These are phyloP conservation scores for Termitomyces sp. DNA, from an alignment of 768 basidiomycete genomes.

Conservation along the genomic window DNA sequence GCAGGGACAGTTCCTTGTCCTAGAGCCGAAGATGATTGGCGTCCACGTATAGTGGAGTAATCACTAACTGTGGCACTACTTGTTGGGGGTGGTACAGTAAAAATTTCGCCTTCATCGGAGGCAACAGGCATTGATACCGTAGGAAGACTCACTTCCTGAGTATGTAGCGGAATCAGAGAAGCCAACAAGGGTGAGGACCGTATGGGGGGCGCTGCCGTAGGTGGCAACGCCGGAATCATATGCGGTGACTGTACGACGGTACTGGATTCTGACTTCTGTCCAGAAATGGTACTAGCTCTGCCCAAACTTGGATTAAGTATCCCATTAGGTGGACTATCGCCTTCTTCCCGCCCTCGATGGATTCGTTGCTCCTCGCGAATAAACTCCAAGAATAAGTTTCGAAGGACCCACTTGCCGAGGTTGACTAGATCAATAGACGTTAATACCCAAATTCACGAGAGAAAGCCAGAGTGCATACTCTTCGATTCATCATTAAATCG, in stretches of 20 bases:
- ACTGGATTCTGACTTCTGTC: slow-evolving; percentile 18
- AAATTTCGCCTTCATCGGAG: slow-evolving; percentile 26
- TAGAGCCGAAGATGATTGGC: slow-evolving; percentile 39
- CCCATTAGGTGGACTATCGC: slow-evolving; percentile 18
- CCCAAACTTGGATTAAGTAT: slow-evolving; percentile 15
- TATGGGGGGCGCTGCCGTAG: slow-evolving; percentile 34
- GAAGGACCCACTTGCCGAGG: slow-evolving; percentile 85
- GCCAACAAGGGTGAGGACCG: slow-evolving; percentile 52
- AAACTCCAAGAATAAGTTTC: slow-evolving; percentile 80
- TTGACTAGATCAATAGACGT: slow-evolving; percentile 53
- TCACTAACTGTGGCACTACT: slow-evolving; percentile 30
- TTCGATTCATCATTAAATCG: slow-evolving; percentile 74
- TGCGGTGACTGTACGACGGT: slow-evolving; percentile 58
- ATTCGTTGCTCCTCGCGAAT: slow-evolving; percentile 61
- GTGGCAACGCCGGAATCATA: slow-evolving; percentile 62
- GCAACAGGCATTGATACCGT: slow-evolving; percentile 29
- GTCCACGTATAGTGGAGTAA: slow-evolving; percentile 44
- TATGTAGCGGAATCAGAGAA: slow-evolving; percentile 49
- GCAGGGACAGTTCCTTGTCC: slow-evolving; percentile 23
- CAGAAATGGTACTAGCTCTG: slow-evolving; percentile 5
- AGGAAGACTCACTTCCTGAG: slow-evolving; percentile 21
- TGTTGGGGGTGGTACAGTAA: slow-evolving; percentile 12
- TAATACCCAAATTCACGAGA: neutral
- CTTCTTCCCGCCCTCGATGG: slow-evolving; percentile 27
- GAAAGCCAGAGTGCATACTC: slow-evolving; percentile 40